Percentiles rank a stretch among this genome's conserved stretches.
Conservation (phyloP, 805 yeast species). For the Diddensiella santjacobensis region DNA sequence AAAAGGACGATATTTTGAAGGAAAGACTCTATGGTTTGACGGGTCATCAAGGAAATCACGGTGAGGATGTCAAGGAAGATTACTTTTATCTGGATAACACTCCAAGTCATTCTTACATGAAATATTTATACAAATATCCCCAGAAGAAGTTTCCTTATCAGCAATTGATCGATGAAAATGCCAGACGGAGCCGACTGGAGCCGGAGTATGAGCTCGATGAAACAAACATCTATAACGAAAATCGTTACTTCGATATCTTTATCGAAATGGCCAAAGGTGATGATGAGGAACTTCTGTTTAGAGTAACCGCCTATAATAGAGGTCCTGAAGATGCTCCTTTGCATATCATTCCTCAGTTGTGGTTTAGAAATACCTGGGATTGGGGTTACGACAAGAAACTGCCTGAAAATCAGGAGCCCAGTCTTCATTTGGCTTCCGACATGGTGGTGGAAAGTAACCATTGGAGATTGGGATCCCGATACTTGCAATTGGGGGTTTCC, state of each 20-base stretch:
- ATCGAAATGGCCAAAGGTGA: conserved; percentile 88
- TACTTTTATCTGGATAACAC: conserved; percentile 81
- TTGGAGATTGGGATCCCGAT: conserved; percentile 61
- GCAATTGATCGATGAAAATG: conserved; percentile 64
- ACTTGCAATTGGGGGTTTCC: conserved; percentile 74
- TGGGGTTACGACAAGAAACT: conserved; percentile 59
- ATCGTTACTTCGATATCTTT: conserved; percentile 79
- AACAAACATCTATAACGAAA: conserved; percentile 59
- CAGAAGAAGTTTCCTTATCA: conserved; percentile 79
- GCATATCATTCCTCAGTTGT: conserved; percentile 79
- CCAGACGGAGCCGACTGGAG: conserved; percentile 60
- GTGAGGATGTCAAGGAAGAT: conserved; percentile 79
- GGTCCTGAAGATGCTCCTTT: conserved; percentile 82
- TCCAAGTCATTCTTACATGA: conserved; percentile 90
- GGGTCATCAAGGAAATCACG: conserved; percentile 92
- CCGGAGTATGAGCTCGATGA: conserved; percentile 80
- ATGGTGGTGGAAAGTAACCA: conserved; percentile 58
- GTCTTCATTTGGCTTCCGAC: conserved; percentile 8
- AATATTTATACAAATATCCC: conserved; percentile 90
- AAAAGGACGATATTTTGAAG: conserved; percentile 75
- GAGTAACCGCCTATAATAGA: conserved; percentile 85
- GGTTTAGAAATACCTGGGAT: conserved; percentile 88
- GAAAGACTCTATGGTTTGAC: conserved; percentile 86
- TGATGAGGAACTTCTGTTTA: conserved; percentile 73
- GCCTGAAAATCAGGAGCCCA: conserved; percentile 9